These are phyloP conservation scores for Pyrenula massariospora DNA, from an alignment of 495 filamentous ascomycete species.

Conservation along the genomic window DNA sequence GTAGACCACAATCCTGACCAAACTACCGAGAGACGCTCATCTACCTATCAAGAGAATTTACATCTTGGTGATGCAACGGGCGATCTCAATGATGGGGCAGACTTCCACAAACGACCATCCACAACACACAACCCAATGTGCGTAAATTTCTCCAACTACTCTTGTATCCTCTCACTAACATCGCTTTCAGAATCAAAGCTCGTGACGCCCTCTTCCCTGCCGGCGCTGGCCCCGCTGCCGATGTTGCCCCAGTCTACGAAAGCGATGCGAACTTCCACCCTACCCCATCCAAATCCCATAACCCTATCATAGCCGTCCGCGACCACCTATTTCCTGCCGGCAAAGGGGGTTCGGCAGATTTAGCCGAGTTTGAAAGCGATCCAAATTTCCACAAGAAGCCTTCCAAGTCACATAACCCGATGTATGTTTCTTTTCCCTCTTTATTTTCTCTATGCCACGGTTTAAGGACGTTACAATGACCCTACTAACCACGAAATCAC, in stretches of 20 bases:
- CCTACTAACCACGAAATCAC: no score
- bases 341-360: neutral
- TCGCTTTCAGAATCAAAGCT: neutral
- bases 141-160: neutral
- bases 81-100: neutral
- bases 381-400: neutral
- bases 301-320: neutral
- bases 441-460: neutral
- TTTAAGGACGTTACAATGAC: no score
- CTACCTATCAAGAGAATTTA: neutral
- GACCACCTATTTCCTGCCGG: neutral
- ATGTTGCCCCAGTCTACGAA: neutral
- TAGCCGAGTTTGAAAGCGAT: neutral
- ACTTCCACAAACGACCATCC: neutral
- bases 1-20: neutral
- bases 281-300: neutral
- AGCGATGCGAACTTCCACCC: neutral
- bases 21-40: neutral
- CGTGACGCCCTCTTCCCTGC: neutral
- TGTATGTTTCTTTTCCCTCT: neutral
- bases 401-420: neutral
- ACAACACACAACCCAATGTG: neutral
- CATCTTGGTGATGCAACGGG: neutral
- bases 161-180: neutral
- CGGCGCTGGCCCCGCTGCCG: neutral